phyloP scores from a whole-genome alignment of 371 early-diverging fungal genomes.

The Actinomucor elegans region DNA sequence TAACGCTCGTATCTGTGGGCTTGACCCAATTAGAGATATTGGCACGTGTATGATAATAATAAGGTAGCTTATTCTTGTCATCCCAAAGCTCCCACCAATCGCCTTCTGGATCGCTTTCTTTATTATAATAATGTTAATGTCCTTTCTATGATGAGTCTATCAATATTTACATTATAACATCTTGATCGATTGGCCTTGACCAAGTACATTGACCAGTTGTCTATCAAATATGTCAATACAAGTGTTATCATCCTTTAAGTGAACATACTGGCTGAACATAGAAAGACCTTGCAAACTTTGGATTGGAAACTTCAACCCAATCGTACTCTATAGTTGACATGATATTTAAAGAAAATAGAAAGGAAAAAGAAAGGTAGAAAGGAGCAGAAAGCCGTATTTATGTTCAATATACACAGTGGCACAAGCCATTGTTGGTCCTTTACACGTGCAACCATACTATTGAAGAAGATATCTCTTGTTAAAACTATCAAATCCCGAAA shows the following conservation, averaged over 20 bases:
- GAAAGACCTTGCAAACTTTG: conserved; percentile 7
- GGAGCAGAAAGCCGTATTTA: background rate
- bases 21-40: conserved; percentile 85
- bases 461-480: no score
- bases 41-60: conserved; percentile 87
- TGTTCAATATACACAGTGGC: no score
- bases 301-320: conserved; percentile 16
- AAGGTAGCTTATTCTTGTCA: conserved; percentile 75
- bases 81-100: conserved; percentile 97
- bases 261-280: conserved; percentile 12
- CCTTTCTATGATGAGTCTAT: background rate
- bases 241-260: background rate
- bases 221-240: conserved; percentile 1
- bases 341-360: background rate
- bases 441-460: no score
- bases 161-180: background rate
- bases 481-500: no score
- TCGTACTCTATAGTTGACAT: conserved; percentile 7
- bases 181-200: conserved; percentile 1
- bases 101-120: conserved; percentile 55
- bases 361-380: background rate
- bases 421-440: no score
- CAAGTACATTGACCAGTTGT: conserved; percentile 11
- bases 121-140: conserved; percentile 19
- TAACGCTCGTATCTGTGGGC: conserved; percentile 73